Base-by-base conservation (phyloP, 257 asterid species). In the Verbascum thapsus region DNA sequence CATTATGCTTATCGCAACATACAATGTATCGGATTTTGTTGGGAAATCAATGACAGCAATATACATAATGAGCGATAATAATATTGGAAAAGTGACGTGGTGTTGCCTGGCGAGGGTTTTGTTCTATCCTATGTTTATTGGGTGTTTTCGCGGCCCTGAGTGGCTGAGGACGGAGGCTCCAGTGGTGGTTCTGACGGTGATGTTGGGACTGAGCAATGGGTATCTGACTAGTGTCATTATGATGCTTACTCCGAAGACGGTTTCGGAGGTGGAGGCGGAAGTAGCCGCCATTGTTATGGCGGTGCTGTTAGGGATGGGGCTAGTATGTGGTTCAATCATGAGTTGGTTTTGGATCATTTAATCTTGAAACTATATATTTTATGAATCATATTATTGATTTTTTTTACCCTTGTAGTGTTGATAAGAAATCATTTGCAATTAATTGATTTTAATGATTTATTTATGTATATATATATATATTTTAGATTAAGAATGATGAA, bases 291-390 rank as follows among this genome's bases (percentile, higher is more conserved):
- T 86, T 74, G 83, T 86, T 3, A 82, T 89, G 94, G 86, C 69
- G 62, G 82, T 86, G 69, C 57, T 83, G 68, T 54, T 89, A 52
- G 95, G 94, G 1, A 39, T 78, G 63, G 95, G 95, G 12, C 66
- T 87, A 40, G 82, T 79, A 10, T 70, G 73, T 30, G 96, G 96
- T 7, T 89, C 95, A 0, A 64, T 82, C 6, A 69, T 89, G 1
- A 88, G 95, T 4, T 89, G 95, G 95, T 61, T 89, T 69, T 89
- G 96, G 96, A 72, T 86, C 15, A 79, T 86, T 57, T 88, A 69
- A 79, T 5, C 5, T 26, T 5, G n/a, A n/a, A n/a, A n/a, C n/a
- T n/a, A n/a, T n/a, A n/a, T n/a, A n/a, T n/a, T n/a, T n/a, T n/a
- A n/a, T n/a, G n/a, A n/a, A n/a, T n/a, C n/a, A n/a, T n/a, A n/a